phyloP scores from a whole-genome alignment of 352 stramenopile genomes.

The Phytophthora sp. region DNA sequence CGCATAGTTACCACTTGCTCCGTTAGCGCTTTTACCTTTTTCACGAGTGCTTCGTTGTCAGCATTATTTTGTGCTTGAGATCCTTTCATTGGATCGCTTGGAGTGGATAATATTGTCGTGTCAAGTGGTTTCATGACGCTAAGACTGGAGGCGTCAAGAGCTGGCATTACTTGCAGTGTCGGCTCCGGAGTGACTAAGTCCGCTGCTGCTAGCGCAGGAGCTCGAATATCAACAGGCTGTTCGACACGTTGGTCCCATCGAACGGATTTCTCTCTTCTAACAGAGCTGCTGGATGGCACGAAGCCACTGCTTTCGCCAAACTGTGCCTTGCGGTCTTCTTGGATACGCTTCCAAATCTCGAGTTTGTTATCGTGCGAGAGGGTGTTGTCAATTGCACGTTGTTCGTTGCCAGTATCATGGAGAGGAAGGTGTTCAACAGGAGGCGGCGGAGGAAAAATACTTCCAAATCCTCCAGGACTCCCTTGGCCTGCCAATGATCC shows the following conservation, averaged over 20 bases:
- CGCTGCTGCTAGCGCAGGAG: conserved; percentile 18
- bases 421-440: not conserved
- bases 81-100: conserved; percentile 1
- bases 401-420: not conserved
- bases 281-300: not conserved
- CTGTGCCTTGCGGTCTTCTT: conserved; percentile 47
- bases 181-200: conserved; percentile 8
- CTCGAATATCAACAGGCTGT: not conserved
- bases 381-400: conserved; percentile 1
- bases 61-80: not conserved
- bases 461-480: not conserved
- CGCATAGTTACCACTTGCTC: conserved; percentile 63
- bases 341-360: conserved; percentile 71
- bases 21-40: conserved; percentile 30
- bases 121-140: conserved; percentile 17
- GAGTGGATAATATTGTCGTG: not conserved
- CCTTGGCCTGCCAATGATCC: not conserved
- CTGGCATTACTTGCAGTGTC: not conserved
- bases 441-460: not conserved
- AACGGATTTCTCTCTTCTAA: conserved; percentile 10
- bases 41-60: conserved; percentile 17
- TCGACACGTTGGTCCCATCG: conserved; percentile 15
- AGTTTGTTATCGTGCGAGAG: conserved; percentile 64
- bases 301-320: conserved; percentile 5
- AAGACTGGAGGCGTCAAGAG: conserved; percentile 8